Evolutionary conservation across 2,329 filamentous ascomycete genomes (phyloP).

Genomic region (Colletotrichum abscissum): DNA sequence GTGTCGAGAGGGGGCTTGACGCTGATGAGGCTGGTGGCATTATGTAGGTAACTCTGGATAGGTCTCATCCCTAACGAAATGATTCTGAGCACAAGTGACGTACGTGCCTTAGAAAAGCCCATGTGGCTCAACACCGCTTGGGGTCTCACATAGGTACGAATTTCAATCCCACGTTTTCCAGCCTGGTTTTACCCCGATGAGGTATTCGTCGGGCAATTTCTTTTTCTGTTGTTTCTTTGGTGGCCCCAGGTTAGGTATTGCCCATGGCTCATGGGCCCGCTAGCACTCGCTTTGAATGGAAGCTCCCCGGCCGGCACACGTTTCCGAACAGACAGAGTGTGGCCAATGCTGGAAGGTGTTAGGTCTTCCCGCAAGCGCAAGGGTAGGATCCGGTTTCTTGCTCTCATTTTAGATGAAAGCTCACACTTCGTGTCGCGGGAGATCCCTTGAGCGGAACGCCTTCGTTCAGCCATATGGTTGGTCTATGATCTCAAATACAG

Average conservation of each 20-base stretch:
- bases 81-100: conserved; percentile 29
- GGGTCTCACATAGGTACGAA: conserved; percentile 13
- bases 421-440: conserved; percentile 18
- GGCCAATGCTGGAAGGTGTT: not conserved
- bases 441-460: conserved; percentile 14
- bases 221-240: not conserved
- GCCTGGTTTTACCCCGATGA: not conserved
- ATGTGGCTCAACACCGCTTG: conserved; percentile 18
- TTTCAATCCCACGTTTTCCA: conserved; percentile 25
- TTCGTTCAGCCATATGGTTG: conserved; percentile 7
- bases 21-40: conserved; percentile 38
- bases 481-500: conserved; percentile 19
- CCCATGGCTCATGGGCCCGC: conserved; percentile 13
- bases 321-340: not conserved
- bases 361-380: not conserved
- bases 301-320: conserved; percentile 6
- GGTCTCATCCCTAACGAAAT: not conserved
- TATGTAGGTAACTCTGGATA: conserved; percentile 14
- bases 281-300: conserved; percentile 25
- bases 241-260: not conserved
- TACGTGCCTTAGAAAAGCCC: conserved; percentile 21
- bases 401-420: not conserved
- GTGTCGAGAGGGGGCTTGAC: conserved; percentile 9
- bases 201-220: conserved; percentile 11
- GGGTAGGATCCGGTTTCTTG: conserved; percentile 10